Evolutionary conservation across 768 basidiomycete species (phyloP), one percentile per base, ranked within the genome.

Genomic region (Lepiota brunneoincarnata): DNA sequence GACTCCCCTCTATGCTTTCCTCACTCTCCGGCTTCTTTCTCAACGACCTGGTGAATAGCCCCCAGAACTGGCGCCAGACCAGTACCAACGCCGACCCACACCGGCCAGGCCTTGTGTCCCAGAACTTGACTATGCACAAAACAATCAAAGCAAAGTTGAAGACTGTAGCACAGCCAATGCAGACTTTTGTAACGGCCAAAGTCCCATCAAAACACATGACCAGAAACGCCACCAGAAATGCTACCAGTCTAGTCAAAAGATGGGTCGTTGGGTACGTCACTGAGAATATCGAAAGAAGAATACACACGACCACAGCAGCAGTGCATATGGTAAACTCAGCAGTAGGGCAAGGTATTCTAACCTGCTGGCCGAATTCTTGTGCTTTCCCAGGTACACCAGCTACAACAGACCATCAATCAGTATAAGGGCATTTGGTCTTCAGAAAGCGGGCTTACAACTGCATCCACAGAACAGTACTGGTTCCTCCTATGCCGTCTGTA

Each of bases 191-290:
- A 21, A 26, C 42, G 24, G 21, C 46, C 9, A 18, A 21, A 45
- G 51, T 46, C 3, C 43, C 51, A 20, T 15, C n/a, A 38, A 53
- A 53, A 31, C 51, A 53, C 51, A 53, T 53, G 15, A 53, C 12
- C 21, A 53, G 36, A 37, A 53, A 53, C 6, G 51, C 51, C 14
- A 38, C 5, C 14, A 37, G 43, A 35, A 53, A 53, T 28, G 51
- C 18, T n/a, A 53, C 34, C n/a, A 45, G 36, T 14, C 51, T 53
- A 15, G 14, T 17, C 1, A 7, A 12, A 10, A 12, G n/a, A 36
- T 17, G 10, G 41, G 15, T 45, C 11, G 41, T 43, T 20, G n/a
- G 34, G 34, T 11, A 34, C 7, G 3, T 21, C 4, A 12, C 7
- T 1, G 15, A 23, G n/a, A 36, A 20, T 4, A 18, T 12, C 35